These are phyloP conservation scores for Ephemerocybe angulata DNA, from an alignment of 768 basidiomycete genomes.

Conservation along the genomic window DNA sequence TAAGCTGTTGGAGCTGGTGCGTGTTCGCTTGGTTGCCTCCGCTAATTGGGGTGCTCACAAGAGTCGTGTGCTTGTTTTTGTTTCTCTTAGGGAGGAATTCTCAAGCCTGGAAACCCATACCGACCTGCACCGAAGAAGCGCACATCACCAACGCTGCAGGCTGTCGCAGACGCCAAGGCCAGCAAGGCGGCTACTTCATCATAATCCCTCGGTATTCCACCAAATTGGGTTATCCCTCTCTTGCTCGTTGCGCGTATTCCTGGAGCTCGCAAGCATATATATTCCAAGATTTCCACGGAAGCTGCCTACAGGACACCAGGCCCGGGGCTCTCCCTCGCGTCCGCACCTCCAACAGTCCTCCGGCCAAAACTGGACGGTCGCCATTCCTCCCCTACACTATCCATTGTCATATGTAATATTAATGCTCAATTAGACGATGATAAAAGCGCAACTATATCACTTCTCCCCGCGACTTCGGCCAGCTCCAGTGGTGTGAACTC, in stretches of 20 bases:
- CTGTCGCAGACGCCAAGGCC: slow-evolving; percentile 3
- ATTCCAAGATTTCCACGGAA: too few species aligned
- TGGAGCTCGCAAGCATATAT: too few species aligned
- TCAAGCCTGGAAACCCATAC: slow-evolving; percentile 48
- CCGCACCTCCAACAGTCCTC: background rate
- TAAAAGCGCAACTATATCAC: slow-evolving; percentile 44
- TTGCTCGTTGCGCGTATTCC: too few species aligned
- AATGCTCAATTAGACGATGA: slow-evolving; percentile 3
- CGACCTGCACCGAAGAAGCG: slow-evolving; percentile 15
- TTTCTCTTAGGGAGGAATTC: slow-evolving; percentile 52
- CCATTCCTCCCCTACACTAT: background rate
- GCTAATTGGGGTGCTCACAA: slow-evolving; percentile 4
- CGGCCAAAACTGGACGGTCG: background rate
- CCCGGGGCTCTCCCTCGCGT: background rate
- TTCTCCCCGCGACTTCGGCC: slow-evolving; percentile 55
- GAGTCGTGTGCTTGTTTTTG: background rate
- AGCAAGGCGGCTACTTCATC: background rate
- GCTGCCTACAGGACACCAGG: too few species aligned
- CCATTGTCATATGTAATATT: slow-evolving; percentile 2
- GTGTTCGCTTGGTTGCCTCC: slow-evolving; percentile 28
- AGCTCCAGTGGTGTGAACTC: slow-evolving; percentile 58
- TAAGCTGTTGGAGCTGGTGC: slow-evolving; percentile 73
- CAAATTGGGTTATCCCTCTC: background rate
- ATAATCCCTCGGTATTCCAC: background rate
- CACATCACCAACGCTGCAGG: slow-evolving; percentile 15